Base-by-base conservation (phyloP, 768 basidiomycete genomes). In the Daedaleopsis nitida region DNA sequence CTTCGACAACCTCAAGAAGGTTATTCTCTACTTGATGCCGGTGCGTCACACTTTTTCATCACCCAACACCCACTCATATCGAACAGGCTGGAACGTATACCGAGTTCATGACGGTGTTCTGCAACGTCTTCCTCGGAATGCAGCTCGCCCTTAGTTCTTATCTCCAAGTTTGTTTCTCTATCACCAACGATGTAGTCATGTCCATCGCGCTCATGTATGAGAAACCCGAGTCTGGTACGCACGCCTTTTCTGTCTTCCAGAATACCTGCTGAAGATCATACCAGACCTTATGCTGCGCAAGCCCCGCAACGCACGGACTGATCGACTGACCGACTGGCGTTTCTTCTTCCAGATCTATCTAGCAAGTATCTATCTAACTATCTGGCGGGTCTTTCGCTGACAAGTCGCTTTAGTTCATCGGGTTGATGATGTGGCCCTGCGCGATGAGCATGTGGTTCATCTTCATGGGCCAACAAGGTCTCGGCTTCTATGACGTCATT, bases 1-100 rank as follows among this genome's bases (percentile, higher is more conserved):
- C 17, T 87, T 83, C 66, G 86, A 87, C 68, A 88, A 88, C 65
- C 74, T 88, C 37, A 80, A 83, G 75, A 83, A 86, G 75, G 74
- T 80, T 16, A 78, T 80, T 6, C 62, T 83, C n/a, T 81, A 83
- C 56, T 72, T 83, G 14, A 83, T 86, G 78, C 84, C 85, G 1
- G 81, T 87, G 56, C 47, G 39, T 42, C 14, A 54, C 84, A 82
- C 62, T 75, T 83, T 52, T 60, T 77, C 42, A 8, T 16, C 1
- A 38, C 45, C 13, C 16, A 17, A n/a, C n/a, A 5, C n/a, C n/a
- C 14, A 9, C 38, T 53, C 27, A 47, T 39, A 27, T 38, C 13
- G 9, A 14, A 10, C 23, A 80, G 73, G 79, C 81, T n/a, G 82
- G 83, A 34, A 81, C 80, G 21, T 87, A 85, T 74, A 81, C 83